phyloP scores from a whole-genome alignment of 306 rosid species.

The Fagus crenata region DNA sequence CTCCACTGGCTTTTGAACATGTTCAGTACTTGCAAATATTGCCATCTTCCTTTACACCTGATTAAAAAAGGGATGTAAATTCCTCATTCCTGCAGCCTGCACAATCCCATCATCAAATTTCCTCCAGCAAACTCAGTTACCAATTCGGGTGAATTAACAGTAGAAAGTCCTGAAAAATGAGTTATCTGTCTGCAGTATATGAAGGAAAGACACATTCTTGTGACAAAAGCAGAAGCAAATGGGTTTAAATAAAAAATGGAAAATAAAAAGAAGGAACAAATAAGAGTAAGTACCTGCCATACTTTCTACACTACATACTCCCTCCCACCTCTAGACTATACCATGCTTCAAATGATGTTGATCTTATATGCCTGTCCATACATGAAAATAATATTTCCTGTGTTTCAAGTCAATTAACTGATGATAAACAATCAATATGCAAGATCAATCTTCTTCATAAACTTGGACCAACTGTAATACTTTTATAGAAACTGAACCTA shows the following conservation, averaged over 20 bases:
- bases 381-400: slow-evolving; percentile 26
- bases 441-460: slow-evolving; percentile 12
- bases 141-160: not conserved
- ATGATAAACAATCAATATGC: slow-evolving; percentile 26
- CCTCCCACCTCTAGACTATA: not conserved
- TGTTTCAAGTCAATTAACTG: slow-evolving; percentile 31
- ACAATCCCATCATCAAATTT: not conserved
- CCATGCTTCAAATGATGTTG: slow-evolving; percentile 24
- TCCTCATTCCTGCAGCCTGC: not conserved
- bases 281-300: slow-evolving; percentile 15
- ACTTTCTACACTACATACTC: slow-evolving; percentile 21
- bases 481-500: slow-evolving; percentile 4
- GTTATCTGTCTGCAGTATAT: not conserved
- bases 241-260: not conserved
- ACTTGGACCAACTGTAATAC: slow-evolving; percentile 23
- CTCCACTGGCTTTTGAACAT: not conserved
- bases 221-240: not conserved
- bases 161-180: not conserved
- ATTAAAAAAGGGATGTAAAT: not conserved
- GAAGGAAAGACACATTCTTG: no score
- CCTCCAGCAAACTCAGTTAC: not conserved
- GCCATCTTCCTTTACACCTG: not conserved
- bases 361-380: slow-evolving; percentile 8
- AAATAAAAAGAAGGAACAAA: slow-evolving; percentile 4
- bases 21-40: not conserved